These are phyloP conservation scores for Mucor piriformis DNA, from an alignment of 371 early-diverging fungal genomes.

Conservation along the genomic window DNA sequence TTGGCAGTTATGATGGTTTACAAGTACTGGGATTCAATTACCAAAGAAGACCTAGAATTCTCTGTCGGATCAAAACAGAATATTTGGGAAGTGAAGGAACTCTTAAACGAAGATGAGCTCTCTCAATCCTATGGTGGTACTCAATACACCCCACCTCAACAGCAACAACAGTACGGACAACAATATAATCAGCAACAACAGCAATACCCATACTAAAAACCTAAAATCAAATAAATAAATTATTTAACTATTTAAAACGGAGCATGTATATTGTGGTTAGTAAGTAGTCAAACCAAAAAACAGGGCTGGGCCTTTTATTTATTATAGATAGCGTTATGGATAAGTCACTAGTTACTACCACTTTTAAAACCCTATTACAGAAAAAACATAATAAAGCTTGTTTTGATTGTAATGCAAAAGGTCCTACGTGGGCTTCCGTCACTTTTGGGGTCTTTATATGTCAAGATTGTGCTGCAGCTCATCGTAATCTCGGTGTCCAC, in stretches of 20 bases:
- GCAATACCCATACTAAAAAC: conserved; percentile 22
- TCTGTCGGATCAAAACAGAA: conserved; percentile 89
- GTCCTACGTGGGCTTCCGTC: conserved; percentile 97
- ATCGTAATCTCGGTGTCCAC: conserved; percentile 94
- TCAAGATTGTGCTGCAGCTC: conserved; percentile 96
- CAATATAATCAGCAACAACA: conserved; percentile 13
- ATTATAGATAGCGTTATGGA: neutral
- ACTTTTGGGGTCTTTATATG: conserved; percentile 98
- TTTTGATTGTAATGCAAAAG: conserved; percentile 95
- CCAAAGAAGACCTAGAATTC: conserved; percentile 97
- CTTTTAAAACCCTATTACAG: conserved; percentile 71
- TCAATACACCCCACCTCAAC: conserved; percentile 24
- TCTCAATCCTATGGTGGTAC: conserved; percentile 29
- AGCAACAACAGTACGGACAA: conserved; percentile 29
- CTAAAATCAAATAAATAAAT: neutral
- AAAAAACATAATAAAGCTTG: conserved; percentile 85
- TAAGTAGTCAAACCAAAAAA: neutral
- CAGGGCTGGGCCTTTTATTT: neutral
- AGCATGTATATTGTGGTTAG: no score
- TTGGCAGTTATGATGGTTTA: conserved; percentile 98
- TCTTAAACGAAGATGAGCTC: conserved; percentile 61
- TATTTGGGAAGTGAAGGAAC: conserved; percentile 93
- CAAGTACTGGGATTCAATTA: conserved; percentile 98
- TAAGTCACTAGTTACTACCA: conserved; percentile 38
- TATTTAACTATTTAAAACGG: neutral